Base-by-base conservation (phyloP, 2,329 filamentous ascomycete species). In the Massarina eburnea region DNA sequence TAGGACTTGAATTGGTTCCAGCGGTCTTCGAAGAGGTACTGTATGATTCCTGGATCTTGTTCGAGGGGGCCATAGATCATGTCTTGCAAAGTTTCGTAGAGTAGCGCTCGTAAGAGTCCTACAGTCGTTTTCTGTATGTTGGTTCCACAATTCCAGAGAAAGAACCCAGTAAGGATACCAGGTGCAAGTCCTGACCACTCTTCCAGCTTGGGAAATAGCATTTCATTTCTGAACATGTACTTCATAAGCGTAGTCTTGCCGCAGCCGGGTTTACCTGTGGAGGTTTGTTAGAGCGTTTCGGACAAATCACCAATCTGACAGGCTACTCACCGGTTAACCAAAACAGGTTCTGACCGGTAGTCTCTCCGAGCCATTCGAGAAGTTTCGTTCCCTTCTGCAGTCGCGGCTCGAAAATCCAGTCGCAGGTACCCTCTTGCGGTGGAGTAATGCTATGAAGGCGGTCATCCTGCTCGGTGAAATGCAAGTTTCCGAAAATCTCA, bases 221-320 rank as follows among this genome's bases (percentile, higher is more conserved):
- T 48, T 36, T 54, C 46, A 30, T 65, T 63, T 12, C 58, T 59
- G 39, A 65, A 63, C 3, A 63, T 41, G 27, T 70, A 68, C 17
- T 72, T 70, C 60, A 76, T 75, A 1, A 78, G 60, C 0, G 74
- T 76, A 0, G 73, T 76, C 48, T 78, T 78, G 1, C 76, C 76
- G 0, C 72, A 73, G 0, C 76, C 76, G 3, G 75, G 69, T 26
- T 76, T 60, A 10, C 62, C 57, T 59, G 24, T 17, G n/a, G 9
- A 19, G 8, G 6, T 7, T 10, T 46, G 18, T 30, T 14, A 14
- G 6, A 30, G 12, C n/a, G 12, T 14, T 30, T 30, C n/a, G 5
- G 5, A 29, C 9, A 8, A 9, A 22, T 14, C 27, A 8, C 2
- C 33, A 8, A 12, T 14, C 9, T 20, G 18, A 26, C 45, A 15